Conservation (phyloP, 805 yeast species). For the Kuraishia cidri region DNA sequence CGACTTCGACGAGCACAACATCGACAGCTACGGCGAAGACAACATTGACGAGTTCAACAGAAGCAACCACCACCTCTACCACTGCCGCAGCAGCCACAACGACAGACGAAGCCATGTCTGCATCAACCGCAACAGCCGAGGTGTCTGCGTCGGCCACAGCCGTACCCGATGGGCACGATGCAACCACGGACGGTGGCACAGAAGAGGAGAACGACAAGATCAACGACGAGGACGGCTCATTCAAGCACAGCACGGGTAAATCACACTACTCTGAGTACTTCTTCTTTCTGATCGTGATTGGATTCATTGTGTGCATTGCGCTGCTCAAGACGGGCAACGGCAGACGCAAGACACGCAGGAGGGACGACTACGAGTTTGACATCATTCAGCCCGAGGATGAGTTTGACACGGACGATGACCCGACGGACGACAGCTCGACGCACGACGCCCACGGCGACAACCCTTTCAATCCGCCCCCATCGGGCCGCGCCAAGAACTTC, state of each 20-base stretch:
- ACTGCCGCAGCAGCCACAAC: conserved; percentile 7
- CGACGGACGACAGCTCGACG: conserved; percentile 16
- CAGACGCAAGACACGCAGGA: conserved; percentile 36
- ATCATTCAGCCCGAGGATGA: conserved; percentile 59
- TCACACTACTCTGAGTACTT: conserved; percentile 54
- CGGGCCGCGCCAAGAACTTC: too few relatives aligned
- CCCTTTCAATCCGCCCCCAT: not conserved
- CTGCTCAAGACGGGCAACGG: conserved; percentile 30
- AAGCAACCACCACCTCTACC: conserved; percentile 7
- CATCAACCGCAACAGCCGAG: conserved; percentile 6
- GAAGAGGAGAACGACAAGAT: conserved; percentile 6
- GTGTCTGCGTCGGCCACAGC: conserved; percentile 3
- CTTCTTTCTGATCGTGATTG: conserved; percentile 47
- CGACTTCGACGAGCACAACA: conserved; percentile 4
- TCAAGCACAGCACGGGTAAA: conserved; percentile 15
- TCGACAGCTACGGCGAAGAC: conserved; percentile 4
- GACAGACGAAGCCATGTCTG: conserved; percentile 4
- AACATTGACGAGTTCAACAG: conserved; percentile 2
- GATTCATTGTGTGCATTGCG: conserved; percentile 37
- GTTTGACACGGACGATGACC: conserved; percentile 18
- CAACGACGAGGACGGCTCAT: conserved; percentile 17
- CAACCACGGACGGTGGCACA: conserved; percentile 10
- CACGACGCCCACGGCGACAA: conserved; percentile 4
- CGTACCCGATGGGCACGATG: conserved; percentile 7
- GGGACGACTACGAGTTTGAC: conserved; percentile 73